Conservation (phyloP, 208 protist genomes). For the Leishmania amazonensis region DNA sequence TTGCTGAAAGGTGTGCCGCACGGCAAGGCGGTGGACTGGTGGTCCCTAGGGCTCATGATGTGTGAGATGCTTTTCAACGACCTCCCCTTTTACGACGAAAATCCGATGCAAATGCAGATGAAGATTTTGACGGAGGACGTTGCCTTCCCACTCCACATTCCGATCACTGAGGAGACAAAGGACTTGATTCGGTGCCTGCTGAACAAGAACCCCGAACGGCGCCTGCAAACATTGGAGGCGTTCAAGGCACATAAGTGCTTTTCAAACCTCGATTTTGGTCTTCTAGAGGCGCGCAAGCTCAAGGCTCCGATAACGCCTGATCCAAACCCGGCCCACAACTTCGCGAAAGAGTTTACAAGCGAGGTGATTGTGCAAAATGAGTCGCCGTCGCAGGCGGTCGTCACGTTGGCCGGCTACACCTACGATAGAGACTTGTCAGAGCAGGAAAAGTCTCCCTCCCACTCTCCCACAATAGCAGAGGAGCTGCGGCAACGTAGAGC, state of each 20-base stretch:
- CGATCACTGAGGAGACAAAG: slow-evolving; percentile 57
- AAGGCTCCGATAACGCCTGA: slow-evolving; percentile 73
- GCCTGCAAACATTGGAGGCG: slow-evolving; percentile 80
- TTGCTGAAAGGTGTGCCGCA: slow-evolving; percentile 90
- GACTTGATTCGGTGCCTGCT: slow-evolving; percentile 82
- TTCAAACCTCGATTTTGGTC: slow-evolving; percentile 70
- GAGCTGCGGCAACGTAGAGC: not conserved
- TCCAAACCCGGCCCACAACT: slow-evolving; percentile 74
- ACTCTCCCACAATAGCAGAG: slow-evolving; percentile 10
- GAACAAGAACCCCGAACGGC: slow-evolving; percentile 73
- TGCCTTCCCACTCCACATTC: slow-evolving; percentile 53
- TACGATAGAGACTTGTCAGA: slow-evolving; percentile 33
- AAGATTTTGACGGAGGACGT: slow-evolving; percentile 72
- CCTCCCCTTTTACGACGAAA: slow-evolving; percentile 95
- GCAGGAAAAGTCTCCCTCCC: not conserved
- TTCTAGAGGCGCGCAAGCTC: slow-evolving; percentile 67
- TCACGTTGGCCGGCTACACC: slow-evolving; percentile 68
- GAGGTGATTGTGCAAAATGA: slow-evolving; percentile 32
- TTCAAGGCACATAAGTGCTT: slow-evolving; percentile 90
- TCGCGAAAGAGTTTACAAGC: slow-evolving; percentile 76
- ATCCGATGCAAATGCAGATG: slow-evolving; percentile 83
- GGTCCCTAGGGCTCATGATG: slow-evolving; percentile 96
- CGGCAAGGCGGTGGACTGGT: slow-evolving; percentile 97
- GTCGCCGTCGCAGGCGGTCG: slow-evolving; percentile 35
- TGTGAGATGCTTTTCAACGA: slow-evolving; percentile 97